These are phyloP conservation scores for Neurospora africana DNA, from an alignment of 495 filamentous ascomycete genomes.

Conservation along the genomic window DNA sequence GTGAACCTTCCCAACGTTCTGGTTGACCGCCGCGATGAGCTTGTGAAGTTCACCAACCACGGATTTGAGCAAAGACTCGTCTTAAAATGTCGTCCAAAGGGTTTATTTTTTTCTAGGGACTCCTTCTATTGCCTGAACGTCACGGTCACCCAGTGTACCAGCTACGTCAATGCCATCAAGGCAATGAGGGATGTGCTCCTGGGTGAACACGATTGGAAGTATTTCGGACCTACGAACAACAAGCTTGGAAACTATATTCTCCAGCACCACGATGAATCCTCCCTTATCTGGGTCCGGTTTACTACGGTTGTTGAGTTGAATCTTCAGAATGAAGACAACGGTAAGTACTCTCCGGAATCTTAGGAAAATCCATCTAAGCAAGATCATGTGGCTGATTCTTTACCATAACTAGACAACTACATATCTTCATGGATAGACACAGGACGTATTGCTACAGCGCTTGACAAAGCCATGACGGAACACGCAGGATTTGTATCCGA, in stretches of 20 bases:
- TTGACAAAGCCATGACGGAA: not conserved
- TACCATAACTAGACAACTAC: not conserved
- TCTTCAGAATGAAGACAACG: accelerated
- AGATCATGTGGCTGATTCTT: not conserved
- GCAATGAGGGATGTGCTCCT: not conserved
- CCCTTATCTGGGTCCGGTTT: not conserved
- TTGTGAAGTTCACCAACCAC: not conserved
- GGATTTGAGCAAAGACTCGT: not conserved
- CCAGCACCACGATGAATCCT: not conserved
- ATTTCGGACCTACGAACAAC: not conserved
- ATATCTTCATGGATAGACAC: not conserved
- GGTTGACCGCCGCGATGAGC: not conserved
- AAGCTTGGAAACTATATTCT: not conserved
- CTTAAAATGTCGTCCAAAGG: not conserved
- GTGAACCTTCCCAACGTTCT: not conserved
- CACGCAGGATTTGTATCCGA: not conserved
- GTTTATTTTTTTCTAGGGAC: not conserved
- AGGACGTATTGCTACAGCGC: not conserved
- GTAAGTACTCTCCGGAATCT: not conserved
- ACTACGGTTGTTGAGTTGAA: not conserved
- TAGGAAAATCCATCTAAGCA: not conserved
- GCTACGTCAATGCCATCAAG: not conserved
- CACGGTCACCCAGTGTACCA: not conserved
- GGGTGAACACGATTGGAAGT: not conserved
- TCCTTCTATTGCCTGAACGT: not conserved